Conservation (phyloP, 176 grass and related monocot species). For the Saccharum spontaneum region DNA sequence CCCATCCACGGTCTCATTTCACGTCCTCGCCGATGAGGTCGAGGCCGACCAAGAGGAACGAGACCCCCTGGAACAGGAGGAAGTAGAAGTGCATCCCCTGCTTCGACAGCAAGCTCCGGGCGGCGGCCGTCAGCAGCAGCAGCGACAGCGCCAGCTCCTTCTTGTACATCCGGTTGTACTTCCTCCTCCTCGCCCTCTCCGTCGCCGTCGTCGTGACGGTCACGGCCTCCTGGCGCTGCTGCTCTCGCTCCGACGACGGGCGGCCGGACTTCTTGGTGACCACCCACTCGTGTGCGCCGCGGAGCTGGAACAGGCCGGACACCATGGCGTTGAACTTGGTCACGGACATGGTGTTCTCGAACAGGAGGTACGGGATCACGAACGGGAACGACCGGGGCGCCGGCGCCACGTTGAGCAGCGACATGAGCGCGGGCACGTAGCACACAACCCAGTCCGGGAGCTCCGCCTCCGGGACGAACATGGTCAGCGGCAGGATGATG, state of each 20-base stretch:
- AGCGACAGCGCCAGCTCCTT: constrained; percentile 81
- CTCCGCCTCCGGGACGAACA: constrained; percentile 92
- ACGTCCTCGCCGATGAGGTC: constrained; percentile 87
- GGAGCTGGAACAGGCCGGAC: constrained; percentile 82
- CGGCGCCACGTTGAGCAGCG: constrained; percentile 71
- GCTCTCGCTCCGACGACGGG: constrained; percentile 45
- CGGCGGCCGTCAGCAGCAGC: constrained; percentile 68
- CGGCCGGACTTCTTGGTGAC: constrained; percentile 90
- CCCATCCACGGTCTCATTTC: constrained; percentile 34
- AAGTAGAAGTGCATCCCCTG: constrained; percentile 99
- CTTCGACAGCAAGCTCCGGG: constrained; percentile 75
- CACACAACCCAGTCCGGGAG: constrained; percentile 88
- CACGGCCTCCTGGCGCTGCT: too few relatives aligned
- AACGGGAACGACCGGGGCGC: constrained; percentile 73
- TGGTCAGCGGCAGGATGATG: constrained; percentile 90
- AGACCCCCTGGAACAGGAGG: constrained; percentile 83
- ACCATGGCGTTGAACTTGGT: constrained; percentile 98
- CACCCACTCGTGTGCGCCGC: constrained; percentile 75
- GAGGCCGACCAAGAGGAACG: constrained; percentile 83
- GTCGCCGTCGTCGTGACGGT: too few relatives aligned
- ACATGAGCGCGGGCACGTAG: constrained; percentile 76
- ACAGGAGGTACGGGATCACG: constrained; percentile 84
- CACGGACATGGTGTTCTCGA: constrained; percentile 97
- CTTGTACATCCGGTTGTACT: constrained; percentile 79
- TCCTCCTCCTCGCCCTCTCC: constrained; percentile 36